Evolutionary conservation across 352 stramenopile species (phyloP).

Genomic region (Globisporangium echinulatum): DNA sequence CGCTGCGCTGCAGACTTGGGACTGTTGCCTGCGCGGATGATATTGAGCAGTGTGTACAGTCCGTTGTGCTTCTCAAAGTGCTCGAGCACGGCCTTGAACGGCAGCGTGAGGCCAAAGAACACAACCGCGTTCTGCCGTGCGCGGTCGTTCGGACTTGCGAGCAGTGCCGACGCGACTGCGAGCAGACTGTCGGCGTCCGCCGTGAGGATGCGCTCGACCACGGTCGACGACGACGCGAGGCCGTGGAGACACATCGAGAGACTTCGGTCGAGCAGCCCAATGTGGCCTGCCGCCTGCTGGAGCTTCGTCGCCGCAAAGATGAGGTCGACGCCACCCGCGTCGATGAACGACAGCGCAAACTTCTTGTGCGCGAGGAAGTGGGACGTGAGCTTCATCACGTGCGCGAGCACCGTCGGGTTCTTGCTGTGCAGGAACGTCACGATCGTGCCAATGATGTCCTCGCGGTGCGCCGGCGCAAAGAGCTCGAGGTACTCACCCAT

Average conservation of each 20-base stretch:
- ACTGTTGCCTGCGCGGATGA: conserved; percentile 73
- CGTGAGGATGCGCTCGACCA: conserved; percentile 70
- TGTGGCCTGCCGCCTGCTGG: conserved; percentile 47
- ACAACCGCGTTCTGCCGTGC: conserved; percentile 78
- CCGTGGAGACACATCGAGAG: conserved; percentile 84
- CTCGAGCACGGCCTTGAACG: conserved; percentile 77
- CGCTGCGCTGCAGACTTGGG: conserved; percentile 71
- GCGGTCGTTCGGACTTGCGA: conserved; percentile 74
- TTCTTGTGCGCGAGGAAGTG: conserved; percentile 86
- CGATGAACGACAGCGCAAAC: conserved; percentile 73
- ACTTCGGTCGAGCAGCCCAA: conserved; percentile 62
- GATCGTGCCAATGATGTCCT: conserved; percentile 78
- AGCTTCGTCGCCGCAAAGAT: conserved; percentile 57
- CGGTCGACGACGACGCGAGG: conserved; percentile 68
- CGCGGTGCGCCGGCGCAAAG: conserved; percentile 71
- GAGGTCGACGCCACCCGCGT: conserved; percentile 64
- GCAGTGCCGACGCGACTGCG: conserved; percentile 44
- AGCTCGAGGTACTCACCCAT: conserved; percentile 85
- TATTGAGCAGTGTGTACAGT: conserved; percentile 78
- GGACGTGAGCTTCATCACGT: conserved; percentile 78
- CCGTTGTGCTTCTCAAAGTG: conserved; percentile 84
- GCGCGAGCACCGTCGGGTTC: conserved; percentile 69
- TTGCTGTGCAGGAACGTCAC: conserved; percentile 83
- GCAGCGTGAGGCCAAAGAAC: conserved; percentile 76
- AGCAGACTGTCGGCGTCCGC: conserved; percentile 55